Evolutionary conservation across 495 filamentous ascomycete genomes (phyloP), one percentile per base, ranked within the genome.

Genomic region (Penicillium ochrochloron): DNA sequence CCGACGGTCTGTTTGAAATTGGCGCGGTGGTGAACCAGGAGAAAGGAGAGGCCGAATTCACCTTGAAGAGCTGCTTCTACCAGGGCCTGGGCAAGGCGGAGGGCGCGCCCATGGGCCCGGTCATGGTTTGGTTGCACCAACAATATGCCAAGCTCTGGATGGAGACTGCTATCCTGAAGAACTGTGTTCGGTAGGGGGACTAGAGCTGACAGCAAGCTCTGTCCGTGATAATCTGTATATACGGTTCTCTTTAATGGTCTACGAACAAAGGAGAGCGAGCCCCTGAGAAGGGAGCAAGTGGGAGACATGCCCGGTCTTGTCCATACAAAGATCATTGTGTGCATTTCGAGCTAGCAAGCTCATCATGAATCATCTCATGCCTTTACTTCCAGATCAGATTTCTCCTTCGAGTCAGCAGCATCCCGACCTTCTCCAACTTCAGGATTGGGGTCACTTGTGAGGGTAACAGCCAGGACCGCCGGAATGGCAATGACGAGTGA

Each of bases 1-100:
- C 83, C 19, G 90, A 92, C 72, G 89, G 90, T 0, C 75, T 93
- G 31, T 90, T 93, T 66, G 84, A 90, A 70, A 87, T 93, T 69
- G 81, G 83, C 23, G 88, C 87, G 0, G 78, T 80, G 29, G 79
- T 92, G 57, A 88, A 90, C 67, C 74, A 74, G 51, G 82, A 85
- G 3, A 77, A 85, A 52, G 80, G 82, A 15, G 81, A 87, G 50
- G 90, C 81, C 10, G 86, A 89, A 70, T 87, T 92, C 62, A 80
- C 78, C 10, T 75, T 93, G 56, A 92, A 91, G 84, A 90, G 85
- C 67, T 82, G 82, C 66, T 83, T 91, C 68, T 89, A 84, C 73
- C 78, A 86, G 63, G 85, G 85, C 2, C 69, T 84, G 33, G 84
- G 82, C 10, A 81, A 73, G 64, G 74, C 78, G 4, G 75, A 77